phyloP scores from a whole-genome alignment of 202 grass and related monocot species.

The Eragrostis tef region DNA sequence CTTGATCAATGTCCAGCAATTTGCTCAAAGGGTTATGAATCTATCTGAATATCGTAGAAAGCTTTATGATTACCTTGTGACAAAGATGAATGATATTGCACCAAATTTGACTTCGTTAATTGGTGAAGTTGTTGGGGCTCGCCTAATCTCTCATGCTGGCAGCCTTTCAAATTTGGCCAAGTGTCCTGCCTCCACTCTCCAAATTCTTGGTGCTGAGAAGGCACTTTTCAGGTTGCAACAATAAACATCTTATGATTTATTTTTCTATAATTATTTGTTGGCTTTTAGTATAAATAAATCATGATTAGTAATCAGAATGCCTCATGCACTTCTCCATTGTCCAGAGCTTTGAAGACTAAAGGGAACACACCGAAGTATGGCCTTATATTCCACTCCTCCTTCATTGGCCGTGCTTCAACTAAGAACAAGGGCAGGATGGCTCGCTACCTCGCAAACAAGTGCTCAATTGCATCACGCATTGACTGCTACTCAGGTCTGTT shows the following conservation, averaged over 20 bases:
- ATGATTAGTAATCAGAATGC: neutral
- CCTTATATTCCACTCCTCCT: constrained; percentile 96
- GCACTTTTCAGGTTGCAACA: constrained; percentile 75
- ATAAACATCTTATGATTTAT: neutral
- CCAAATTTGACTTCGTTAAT: constrained; percentile 79
- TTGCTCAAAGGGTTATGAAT: constrained; percentile 91
- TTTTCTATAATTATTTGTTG: neutral
- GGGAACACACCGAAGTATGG: constrained; percentile 98
- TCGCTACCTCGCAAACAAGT: constrained; percentile 97
- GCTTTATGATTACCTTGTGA: constrained; percentile 88
- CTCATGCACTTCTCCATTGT: constrained; percentile 9
- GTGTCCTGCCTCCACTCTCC: constrained; percentile 75
- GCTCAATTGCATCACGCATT: constrained; percentile 96
- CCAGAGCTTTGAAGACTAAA: constrained; percentile 78
- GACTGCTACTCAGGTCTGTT: constrained; percentile 92
- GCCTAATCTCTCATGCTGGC: constrained; percentile 87
- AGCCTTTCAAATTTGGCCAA: constrained; percentile 95
- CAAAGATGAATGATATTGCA: constrained; percentile 95
- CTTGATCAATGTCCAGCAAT: constrained; percentile 94
- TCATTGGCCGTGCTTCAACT: constrained; percentile 90
- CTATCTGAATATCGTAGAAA: constrained; percentile 91
- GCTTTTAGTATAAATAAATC: neutral
- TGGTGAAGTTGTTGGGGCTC: constrained; percentile 88
- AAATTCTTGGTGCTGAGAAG: constrained; percentile 93
- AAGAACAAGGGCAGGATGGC: constrained; percentile 96